Base-by-base conservation (phyloP, 2,329 filamentous ascomycete species). In the Hypoxylon sp. region DNA sequence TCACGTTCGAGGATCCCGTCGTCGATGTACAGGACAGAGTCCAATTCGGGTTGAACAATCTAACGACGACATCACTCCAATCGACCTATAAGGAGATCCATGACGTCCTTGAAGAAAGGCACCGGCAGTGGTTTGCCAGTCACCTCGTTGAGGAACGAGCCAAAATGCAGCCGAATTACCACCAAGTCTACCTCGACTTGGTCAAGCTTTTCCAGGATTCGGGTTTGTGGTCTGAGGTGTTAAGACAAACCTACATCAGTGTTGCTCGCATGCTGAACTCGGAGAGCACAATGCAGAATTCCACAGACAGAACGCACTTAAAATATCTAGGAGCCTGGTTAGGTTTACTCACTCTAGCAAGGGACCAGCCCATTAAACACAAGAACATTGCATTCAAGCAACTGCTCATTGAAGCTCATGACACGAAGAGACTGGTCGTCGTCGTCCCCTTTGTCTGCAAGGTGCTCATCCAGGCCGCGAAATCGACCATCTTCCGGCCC, bases 391-490 rank as follows among this genome's bases (percentile, higher is more conserved):
- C 95, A 1, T 98, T 99, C 86, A 97, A 97, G 80, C 93, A 98
- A 75, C 85, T 99, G 5, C 86, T 99, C 3, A 90, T 98, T 48
- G 96, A 99, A 80, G 96, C 93, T 0, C 94, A 95, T 72, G 94
- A 98, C 74, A 96, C 93, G 2, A 94, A 98, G 79, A 90, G 96
- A 52, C 86, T 99, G 30, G 88, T 97, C 41, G 89, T 98, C 41
- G 95, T 96, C 51, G 97, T 99, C 65, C 96, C 96, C 0, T 99
- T 99, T 78, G 96, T 97, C 58, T 99, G 96, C 87, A 98, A 98
- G 80, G 93, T 98, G 4, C 83, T 99, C 21, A 87, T 91, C 21
- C 94, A 98, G 77, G 94, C 94, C 19, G 90, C 89, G 38, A 88
- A 89, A 55, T 98, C 96, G 0, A 92, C 91, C 11, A 91, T 98